Percentiles rank a stretch among this genome's conserved stretches.
These are phyloP conservation scores for Lichtheimia corymbifera DNA, from an alignment of 371 early-diverging fungal species.

Conservation along the genomic window DNA sequence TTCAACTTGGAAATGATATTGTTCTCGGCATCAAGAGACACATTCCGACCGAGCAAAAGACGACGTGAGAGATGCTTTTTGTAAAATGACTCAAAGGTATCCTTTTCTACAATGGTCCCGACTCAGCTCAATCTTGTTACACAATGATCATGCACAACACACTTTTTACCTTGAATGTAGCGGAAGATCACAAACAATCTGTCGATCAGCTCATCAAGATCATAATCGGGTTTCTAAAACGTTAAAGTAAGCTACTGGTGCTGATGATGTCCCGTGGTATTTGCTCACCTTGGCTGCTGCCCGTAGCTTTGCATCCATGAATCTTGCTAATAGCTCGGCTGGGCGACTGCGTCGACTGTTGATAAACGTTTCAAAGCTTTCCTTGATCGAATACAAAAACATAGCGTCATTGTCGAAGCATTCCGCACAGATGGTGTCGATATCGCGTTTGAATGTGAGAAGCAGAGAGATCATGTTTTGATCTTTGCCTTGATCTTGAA, in stretches of 20 bases:
- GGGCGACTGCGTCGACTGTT: slow-evolving; percentile 84
- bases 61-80: slow-evolving; percentile 89
- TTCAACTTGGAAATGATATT: slow-evolving; percentile 82
- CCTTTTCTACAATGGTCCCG: slow-evolving; percentile 60
- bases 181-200: slow-evolving; percentile 82
- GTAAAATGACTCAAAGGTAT: slow-evolving; percentile 95
- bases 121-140: not conserved
- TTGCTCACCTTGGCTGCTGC: slow-evolving; percentile 47
- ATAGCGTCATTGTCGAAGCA: slow-evolving; percentile 63
- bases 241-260: too few relatives aligned
- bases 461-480: slow-evolving; percentile 63
- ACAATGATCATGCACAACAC: not conserved
- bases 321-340: slow-evolving; percentile 87
- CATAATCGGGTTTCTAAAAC: slow-evolving; percentile 56
- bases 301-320: slow-evolving; percentile 66
- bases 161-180: slow-evolving; percentile 70
- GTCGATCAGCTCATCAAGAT: slow-evolving; percentile 63
- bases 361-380: slow-evolving; percentile 87
- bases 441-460: slow-evolving; percentile 64
- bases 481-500: slow-evolving; percentile 32
- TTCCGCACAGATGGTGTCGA: slow-evolving; percentile 62
- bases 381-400: slow-evolving; percentile 73
- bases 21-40: slow-evolving; percentile 82
- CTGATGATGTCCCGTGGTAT: not conserved
- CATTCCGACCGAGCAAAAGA: slow-evolving; percentile 74